These are phyloP conservation scores for Metarhizium sp. DNA, from an alignment of 2,329 filamentous ascomycete genomes.

Conservation along the genomic window DNA sequence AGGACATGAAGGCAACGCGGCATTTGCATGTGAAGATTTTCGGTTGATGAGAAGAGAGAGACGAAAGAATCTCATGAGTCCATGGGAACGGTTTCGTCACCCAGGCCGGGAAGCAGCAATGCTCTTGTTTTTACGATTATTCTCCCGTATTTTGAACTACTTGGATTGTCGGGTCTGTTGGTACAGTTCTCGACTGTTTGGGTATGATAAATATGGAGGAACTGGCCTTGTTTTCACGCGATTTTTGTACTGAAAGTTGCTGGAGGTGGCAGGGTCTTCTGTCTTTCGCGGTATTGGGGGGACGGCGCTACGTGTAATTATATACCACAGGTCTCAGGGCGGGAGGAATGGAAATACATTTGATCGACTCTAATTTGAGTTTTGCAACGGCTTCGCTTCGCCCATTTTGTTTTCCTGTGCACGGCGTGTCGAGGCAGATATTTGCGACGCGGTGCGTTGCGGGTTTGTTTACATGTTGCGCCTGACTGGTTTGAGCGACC, in stretches of 20 bases:
- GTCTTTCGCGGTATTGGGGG: neutral
- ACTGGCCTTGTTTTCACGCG: neutral
- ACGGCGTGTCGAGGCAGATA: neutral
- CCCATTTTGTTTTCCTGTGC: neutral
- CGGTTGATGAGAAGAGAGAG: neutral
- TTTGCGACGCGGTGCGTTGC: neutral
- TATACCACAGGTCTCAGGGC: constrained; percentile 5
- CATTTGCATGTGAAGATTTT: constrained; percentile 7
- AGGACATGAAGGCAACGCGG: constrained; percentile 8
- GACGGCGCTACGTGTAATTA: constrained; percentile 9
- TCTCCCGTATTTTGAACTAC: neutral
- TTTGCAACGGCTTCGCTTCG: neutral
- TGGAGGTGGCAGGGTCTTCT: constrained; percentile 1
- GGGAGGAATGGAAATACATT: constrained; percentile 3
- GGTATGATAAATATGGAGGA: neutral
- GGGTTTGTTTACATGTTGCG: neutral
- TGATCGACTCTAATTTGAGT: neutral
- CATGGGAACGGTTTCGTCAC: neutral
- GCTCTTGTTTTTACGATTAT: neutral
- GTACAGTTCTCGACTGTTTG: neutral
- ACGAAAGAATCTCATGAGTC: neutral
- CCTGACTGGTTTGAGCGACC: neutral
- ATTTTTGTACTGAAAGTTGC: neutral
- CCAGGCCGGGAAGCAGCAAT: neutral
- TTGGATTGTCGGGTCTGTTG: neutral